phyloP scores from a whole-genome alignment of 2,329 filamentous ascomycete species.

The Stagonosporopsis tanaceti region DNA sequence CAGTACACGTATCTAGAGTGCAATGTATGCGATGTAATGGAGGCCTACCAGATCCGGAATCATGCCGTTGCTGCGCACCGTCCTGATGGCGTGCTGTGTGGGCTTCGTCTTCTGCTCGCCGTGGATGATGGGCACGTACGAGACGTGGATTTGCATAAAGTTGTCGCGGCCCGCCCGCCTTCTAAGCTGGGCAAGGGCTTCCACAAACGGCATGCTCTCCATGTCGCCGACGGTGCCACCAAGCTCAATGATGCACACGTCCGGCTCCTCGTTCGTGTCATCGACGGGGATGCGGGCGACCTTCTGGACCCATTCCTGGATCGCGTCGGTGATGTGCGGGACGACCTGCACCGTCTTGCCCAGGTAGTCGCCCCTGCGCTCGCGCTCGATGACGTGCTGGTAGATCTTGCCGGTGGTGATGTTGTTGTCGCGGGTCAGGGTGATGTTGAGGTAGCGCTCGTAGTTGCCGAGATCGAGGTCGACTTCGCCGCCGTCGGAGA shows the following conservation, averaged over 20 bases:
- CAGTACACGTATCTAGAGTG: background rate
- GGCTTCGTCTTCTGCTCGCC: constrained; percentile 96
- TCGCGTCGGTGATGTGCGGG: constrained; percentile 88
- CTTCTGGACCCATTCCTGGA: constrained; percentile 90
- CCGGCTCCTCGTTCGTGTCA: constrained; percentile 80
- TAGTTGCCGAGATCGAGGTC: constrained; percentile 80
- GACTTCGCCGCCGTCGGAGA: constrained; percentile 81
- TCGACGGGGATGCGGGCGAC: constrained; percentile 88
- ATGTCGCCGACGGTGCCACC: constrained; percentile 80
- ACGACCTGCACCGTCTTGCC: constrained; percentile 91
- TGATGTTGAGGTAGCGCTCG: constrained; percentile 82
- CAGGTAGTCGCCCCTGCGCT: constrained; percentile 78
- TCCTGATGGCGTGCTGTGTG: constrained; percentile 87
- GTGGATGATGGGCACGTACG: constrained; percentile 79
- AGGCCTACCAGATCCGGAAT: constrained; percentile 65
- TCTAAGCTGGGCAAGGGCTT: constrained; percentile 82
- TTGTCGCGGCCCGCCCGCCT: constrained; percentile 77
- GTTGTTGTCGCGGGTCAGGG: constrained; percentile 86
- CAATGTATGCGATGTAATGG: too few relatives aligned
- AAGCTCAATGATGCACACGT: constrained; percentile 87
- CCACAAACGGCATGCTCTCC: constrained; percentile 85
- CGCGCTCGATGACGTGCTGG: constrained; percentile 81
- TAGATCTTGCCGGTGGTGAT: constrained; percentile 99
- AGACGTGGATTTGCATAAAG: constrained; percentile 89
- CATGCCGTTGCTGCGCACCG: constrained; percentile 80